Evolutionary conservation across 768 basidiomycete genomes (phyloP).

Genomic region (Leccinum arenicola): DNA sequence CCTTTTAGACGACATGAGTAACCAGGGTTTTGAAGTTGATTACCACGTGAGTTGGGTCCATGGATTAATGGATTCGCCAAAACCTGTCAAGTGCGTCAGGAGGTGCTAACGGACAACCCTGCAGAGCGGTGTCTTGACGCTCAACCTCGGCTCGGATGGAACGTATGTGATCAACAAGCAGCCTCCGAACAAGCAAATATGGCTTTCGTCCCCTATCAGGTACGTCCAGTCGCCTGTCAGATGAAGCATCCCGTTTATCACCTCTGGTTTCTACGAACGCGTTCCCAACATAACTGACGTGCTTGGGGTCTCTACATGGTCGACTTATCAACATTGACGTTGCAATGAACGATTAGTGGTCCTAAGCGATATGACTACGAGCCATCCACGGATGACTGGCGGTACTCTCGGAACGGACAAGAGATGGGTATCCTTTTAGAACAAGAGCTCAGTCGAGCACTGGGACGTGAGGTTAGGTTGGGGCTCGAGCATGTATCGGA

Average conservation of each 20-base stretch:
- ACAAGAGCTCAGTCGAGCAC: conserved; percentile 54
- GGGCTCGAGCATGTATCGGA: conserved; percentile 29
- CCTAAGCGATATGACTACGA: conserved; percentile 90
- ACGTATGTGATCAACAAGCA: conserved; percentile 98
- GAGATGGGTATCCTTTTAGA: conserved; percentile 63
- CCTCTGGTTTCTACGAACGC: conserved; percentile 1
- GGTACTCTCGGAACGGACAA: conserved; percentile 68
- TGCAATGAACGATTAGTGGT: conserved; percentile 50
- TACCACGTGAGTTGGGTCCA: conserved; percentile 63
- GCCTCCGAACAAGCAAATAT: conserved; percentile 96
- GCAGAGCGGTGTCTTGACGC: conserved; percentile 89
- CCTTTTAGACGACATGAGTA: conserved; percentile 57
- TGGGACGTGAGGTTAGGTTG: conserved; percentile 36
- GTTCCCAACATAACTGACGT: background rate
- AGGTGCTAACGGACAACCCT: conserved; percentile 11
- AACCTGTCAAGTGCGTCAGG: background rate
- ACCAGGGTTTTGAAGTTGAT: conserved; percentile 75
- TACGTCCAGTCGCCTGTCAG: conserved; percentile 31
- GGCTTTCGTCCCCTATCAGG: conserved; percentile 90
- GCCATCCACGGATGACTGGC: conserved; percentile 57
- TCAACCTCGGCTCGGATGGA: conserved; percentile 69
- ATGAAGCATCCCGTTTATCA: background rate
- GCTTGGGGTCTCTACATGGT: background rate
- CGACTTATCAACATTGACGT: background rate
- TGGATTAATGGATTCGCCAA: background rate